phyloP scores from a whole-genome alignment of 306 rosid species.

The Luffa acutangula region DNA sequence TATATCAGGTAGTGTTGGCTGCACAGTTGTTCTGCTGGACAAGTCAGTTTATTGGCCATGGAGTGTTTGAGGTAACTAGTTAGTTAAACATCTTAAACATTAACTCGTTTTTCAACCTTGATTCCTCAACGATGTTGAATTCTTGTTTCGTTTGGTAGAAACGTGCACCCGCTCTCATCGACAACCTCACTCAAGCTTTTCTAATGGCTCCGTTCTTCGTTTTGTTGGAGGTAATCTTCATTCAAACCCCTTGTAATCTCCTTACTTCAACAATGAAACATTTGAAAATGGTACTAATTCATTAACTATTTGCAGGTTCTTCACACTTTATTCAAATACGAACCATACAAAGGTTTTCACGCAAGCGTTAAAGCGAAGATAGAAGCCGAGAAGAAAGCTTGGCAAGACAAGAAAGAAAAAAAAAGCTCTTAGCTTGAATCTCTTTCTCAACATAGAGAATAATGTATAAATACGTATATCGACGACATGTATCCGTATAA shows the following conservation, averaged over 20 bases:
- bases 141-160: slow-evolving; percentile 21
- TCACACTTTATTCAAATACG: slow-evolving; percentile 44
- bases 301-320: slow-evolving; percentile 36
- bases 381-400: slow-evolving; percentile 36
- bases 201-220: slow-evolving; percentile 91
- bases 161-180: slow-evolving; percentile 77
- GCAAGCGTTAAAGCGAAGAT: slow-evolving; percentile 41
- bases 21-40: slow-evolving; percentile 71
- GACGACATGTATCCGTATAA: neutral
- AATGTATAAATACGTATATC: neutral
- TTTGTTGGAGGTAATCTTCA: slow-evolving; percentile 55
- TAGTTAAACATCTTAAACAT: neutral
- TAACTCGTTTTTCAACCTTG: neutral
- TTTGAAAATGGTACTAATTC: neutral
- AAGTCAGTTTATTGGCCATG: slow-evolving; percentile 75
- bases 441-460: neutral
- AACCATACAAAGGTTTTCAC: slow-evolving; percentile 64
- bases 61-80: slow-evolving; percentile 52
- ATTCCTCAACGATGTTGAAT: neutral
- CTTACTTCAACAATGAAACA: neutral
- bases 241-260: neutral
- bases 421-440: slow-evolving; percentile 29
- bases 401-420: slow-evolving; percentile 51
- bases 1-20: slow-evolving; percentile 55
- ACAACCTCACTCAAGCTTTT: slow-evolving; percentile 69